Base-by-base conservation (phyloP, 139 green algal genomes). In the Pleodorina starrii region DNA sequence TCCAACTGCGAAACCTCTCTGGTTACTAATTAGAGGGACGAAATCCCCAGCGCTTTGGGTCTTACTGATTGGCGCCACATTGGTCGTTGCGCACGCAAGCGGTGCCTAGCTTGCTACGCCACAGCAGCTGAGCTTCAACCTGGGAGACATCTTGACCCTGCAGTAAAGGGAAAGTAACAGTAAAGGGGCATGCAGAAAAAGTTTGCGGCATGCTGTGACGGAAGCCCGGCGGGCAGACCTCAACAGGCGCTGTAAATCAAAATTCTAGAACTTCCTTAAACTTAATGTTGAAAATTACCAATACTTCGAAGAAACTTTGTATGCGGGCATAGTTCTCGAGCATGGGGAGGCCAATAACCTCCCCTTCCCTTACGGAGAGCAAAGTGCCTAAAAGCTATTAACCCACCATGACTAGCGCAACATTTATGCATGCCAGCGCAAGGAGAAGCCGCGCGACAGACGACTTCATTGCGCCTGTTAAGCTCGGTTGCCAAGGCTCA, bases 181-280 rank as follows among this genome's bases (percentile, higher is more conserved):
- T 66, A 66, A 2, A 66, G 54, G 54, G 54, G 2, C 54, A 32
- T 35, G 6, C 11, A 21, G 27, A 73, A 19, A 38, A 73, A 16
- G 21, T 35, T 32, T 40, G 63, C 16, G 68, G 46, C 32, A 76
- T 48, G 40, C 57, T 9, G 72, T 7, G 43, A 80, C 42, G 72
- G 72, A 80, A 80, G 72, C 40, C 38, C 42, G 72, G 72, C 72
- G 38, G 72, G 72, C 72, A 42, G 68, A 76, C 68, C 35, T 43
- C 63, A 38, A 38, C 12, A 73, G 1, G 63, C 27, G 27, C 27
- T 21, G 48, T 21, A 10, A 57, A 57, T 10, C 48, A 57, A 57
- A 57, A 12, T n/a, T n/a, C n/a, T n/a, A n/a, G n/a, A n/a, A n/a
- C n/a, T n/a, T n/a, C n/a, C n/a, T n/a, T n/a, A n/a, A n/a, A n/a